Conservation (phyloP, 2,329 filamentous ascomycete genomes). For the Penicillium sp. region DNA sequence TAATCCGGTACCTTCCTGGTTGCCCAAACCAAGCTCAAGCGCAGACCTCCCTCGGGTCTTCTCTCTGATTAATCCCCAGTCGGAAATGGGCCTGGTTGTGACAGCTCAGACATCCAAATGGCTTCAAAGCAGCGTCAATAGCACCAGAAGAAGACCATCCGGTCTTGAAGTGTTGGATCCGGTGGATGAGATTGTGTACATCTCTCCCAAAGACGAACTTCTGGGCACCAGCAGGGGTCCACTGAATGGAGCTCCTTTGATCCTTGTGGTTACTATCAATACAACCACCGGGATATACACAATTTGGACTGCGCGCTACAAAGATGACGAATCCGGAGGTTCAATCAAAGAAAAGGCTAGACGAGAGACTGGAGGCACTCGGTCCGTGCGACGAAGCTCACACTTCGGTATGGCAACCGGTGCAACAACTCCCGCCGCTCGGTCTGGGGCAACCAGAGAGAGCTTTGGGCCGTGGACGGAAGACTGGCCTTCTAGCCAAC, state of each 20-base stretch:
- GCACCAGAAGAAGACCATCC: slow-evolving; percentile 24
- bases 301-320: slow-evolving; percentile 80
- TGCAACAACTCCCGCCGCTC: slow-evolving; percentile 69
- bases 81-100: slow-evolving; percentile 82
- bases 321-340: slow-evolving; percentile 63
- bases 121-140: slow-evolving; percentile 28
- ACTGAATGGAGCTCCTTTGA: slow-evolving; percentile 56
- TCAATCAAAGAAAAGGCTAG: slow-evolving; percentile 42
- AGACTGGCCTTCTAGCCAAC: slow-evolving; percentile 18
- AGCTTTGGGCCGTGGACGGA: slow-evolving; percentile 65
- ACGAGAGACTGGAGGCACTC: slow-evolving; percentile 61
- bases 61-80: slow-evolving; percentile 79
- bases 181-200: slow-evolving; percentile 79
- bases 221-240: slow-evolving; percentile 24
- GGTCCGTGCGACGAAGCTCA: slow-evolving; percentile 67
- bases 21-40: slow-evolving; percentile 58
- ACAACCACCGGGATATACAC: slow-evolving; percentile 74
- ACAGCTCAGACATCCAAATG: slow-evolving; percentile 46
- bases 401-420: slow-evolving; percentile 67
- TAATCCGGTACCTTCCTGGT: slow-evolving; percentile 57
- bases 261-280: slow-evolving; percentile 80
- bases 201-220: slow-evolving; percentile 66
- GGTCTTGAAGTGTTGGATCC: slow-evolving; percentile 66
- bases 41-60: slow-evolving; percentile 66
- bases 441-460: slow-evolving; percentile 70